phyloP scores from a whole-genome alignment of 257 asterid species.

The Cynanchum wilfordii region DNA sequence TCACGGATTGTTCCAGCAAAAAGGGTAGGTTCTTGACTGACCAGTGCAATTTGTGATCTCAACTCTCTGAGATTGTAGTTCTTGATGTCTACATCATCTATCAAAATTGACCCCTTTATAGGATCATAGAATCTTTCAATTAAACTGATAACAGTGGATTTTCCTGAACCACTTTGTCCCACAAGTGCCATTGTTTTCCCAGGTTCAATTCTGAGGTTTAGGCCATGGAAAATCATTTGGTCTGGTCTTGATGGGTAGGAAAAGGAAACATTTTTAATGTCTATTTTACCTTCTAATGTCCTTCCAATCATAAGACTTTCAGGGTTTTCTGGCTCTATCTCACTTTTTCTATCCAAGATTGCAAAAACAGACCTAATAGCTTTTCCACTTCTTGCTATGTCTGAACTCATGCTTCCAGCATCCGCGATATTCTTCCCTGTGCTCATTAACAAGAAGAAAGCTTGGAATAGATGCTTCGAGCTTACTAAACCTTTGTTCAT shows the following conservation, averaged over 20 bases:
- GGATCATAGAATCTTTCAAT: slow-evolving; percentile 77
- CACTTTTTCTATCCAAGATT: slow-evolving; percentile 42
- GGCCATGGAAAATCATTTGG: slow-evolving; percentile 53
- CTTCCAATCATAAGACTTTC: slow-evolving; percentile 28
- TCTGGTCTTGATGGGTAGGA: slow-evolving; percentile 69
- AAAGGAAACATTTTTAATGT: slow-evolving; percentile 41
- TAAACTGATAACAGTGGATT: slow-evolving; percentile 62
- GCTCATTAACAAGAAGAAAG: slow-evolving; percentile 67
- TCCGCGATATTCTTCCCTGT: slow-evolving; percentile 76
- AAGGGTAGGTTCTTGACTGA: slow-evolving; percentile 69
- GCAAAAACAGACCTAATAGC: slow-evolving; percentile 50
- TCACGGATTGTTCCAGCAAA: slow-evolving; percentile 56
- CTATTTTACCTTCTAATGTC: slow-evolving; percentile 40
- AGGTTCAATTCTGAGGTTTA: slow-evolving; percentile 48
- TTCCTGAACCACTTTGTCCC: slow-evolving; percentile 77
- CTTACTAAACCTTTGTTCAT: slow-evolving; percentile 43
- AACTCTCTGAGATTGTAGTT: slow-evolving; percentile 48
- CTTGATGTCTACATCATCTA: slow-evolving; percentile 53
- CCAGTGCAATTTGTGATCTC: slow-evolving; percentile 62
- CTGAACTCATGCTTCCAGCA: slow-evolving; percentile 75
- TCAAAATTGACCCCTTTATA: slow-evolving; percentile 42
- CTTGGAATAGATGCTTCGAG: slow-evolving; percentile 59
- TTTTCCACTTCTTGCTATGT: slow-evolving; percentile 57
- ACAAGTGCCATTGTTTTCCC: slow-evolving; percentile 62
- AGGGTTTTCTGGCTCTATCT: slow-evolving; percentile 50